Evolutionary conservation across 2,329 filamentous ascomycete species (phyloP).

Genomic region (Stemphylium beticola): DNA sequence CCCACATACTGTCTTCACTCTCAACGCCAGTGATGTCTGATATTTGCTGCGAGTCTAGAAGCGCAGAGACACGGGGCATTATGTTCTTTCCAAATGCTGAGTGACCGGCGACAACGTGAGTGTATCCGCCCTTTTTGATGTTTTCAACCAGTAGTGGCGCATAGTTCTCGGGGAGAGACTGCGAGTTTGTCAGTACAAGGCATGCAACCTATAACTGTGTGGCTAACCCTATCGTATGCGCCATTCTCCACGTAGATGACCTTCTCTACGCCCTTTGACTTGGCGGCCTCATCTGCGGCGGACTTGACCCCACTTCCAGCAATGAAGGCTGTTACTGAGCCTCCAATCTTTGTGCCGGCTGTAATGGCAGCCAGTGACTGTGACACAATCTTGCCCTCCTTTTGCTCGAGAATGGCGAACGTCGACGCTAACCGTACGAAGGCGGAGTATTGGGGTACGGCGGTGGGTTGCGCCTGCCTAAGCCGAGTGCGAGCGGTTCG

Average conservation of each 20-base stretch:
- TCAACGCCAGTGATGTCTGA: slow-evolving; percentile 90
- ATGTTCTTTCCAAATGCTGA: slow-evolving; percentile 97
- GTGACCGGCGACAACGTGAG: slow-evolving; percentile 88
- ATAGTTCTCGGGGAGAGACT: slow-evolving; percentile 89
- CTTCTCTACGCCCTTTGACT: slow-evolving; percentile 90
- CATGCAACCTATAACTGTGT: neutral
- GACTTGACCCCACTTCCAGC: slow-evolving; percentile 79
- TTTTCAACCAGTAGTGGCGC: slow-evolving; percentile 94
- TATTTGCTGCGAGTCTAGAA: slow-evolving; percentile 91
- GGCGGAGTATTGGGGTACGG: slow-evolving; percentile 58
- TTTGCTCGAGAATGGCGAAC: slow-evolving; percentile 89
- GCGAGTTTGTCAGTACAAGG: slow-evolving; percentile 12
- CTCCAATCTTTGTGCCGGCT: slow-evolving; percentile 85
- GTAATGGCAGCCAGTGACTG: slow-evolving; percentile 85
- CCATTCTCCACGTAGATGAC: slow-evolving; percentile 86
- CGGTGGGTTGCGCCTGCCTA: slow-evolving; percentile 41
- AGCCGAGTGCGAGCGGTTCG: slow-evolving; percentile 54
- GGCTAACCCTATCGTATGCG: slow-evolving; percentile 83
- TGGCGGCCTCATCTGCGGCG: slow-evolving; percentile 82
- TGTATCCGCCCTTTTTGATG: slow-evolving; percentile 93
- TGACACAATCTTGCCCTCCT: slow-evolving; percentile 82
- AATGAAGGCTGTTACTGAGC: slow-evolving; percentile 83
- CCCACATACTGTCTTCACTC: slow-evolving; percentile 75
- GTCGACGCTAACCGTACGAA: slow-evolving; percentile 79
- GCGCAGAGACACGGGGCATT: slow-evolving; percentile 86